Base-by-base conservation (phyloP, 176 grass and related monocot genomes). In the Ensete ventricosum region DNA sequence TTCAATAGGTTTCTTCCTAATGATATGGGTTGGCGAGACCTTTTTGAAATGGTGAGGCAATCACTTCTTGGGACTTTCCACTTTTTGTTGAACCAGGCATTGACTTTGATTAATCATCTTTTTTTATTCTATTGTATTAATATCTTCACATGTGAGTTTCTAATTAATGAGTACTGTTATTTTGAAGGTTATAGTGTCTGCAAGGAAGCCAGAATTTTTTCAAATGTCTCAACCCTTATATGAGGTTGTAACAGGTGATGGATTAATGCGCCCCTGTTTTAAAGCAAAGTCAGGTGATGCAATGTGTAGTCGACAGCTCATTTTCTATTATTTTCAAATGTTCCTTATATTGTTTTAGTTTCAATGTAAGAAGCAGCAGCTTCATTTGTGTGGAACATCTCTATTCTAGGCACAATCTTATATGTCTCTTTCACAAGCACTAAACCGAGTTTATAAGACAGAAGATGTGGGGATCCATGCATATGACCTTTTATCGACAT, bases 1-100 rank as follows among this genome's bases (percentile, higher is more conserved):
- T 97, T 93, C 87, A 89, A 97, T 87, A 83, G 84, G 19, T 97
- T 93, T 86, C 93, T 97, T 87, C 93, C 93, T 71, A 97, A 97
- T 87, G 93, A 89, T 76, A 90, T 90, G 83, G 83, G 75, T 80
- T 97, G 93, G 93, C 84, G 93, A 87, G 93, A 97, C 82, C 80
- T 97, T 52, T 97, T 97, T 79, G 93, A 97, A 67, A 97, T 97
- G 93, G 93, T 96, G 79, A 86, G 70, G 65, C 52, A 75, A 53
- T 77, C 21, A 26, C 14, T 27, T 25, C 50, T 51, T 6, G 3
- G 12, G 13, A 19, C 57, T 85, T 9, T 76, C 11, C 29, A 50
- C 14, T 64, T 27, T 74, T 55, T 29, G 21, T 70, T 70, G 51
- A 70, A 19, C 34, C 21, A 51, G 19, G 20, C 2, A 51, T 48